Conservation (phyloP, 805 yeast species). For the Kodamaea hsintzibuensis region DNA sequence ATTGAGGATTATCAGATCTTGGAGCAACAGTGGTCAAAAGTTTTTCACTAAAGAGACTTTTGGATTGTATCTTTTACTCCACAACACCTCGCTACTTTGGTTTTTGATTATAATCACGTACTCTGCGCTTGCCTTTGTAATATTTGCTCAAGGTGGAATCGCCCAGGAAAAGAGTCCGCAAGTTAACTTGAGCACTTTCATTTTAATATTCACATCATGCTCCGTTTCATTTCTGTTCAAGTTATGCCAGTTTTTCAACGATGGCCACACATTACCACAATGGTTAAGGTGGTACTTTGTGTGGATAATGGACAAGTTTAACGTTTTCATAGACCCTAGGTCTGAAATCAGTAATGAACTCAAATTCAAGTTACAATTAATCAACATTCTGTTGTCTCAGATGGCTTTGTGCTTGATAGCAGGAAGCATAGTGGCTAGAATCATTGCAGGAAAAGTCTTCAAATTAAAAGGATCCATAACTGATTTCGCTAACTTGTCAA, state of each 20-base stretch:
- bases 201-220: constrained; percentile 46
- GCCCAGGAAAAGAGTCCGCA: constrained; percentile 20
- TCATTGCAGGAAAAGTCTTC: constrained; percentile 22
- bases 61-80: constrained; percentile 33
- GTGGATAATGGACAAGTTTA: constrained; percentile 33
- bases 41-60: constrained; percentile 38
- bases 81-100: constrained; percentile 46
- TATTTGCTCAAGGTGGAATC: constrained; percentile 27
- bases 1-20: constrained; percentile 66
- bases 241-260: constrained; percentile 49
- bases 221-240: constrained; percentile 55
- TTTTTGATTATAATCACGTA: constrained; percentile 43
- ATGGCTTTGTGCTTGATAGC: constrained; percentile 26
- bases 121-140: constrained; percentile 18
- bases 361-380: constrained; percentile 21
- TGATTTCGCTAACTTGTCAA: constrained; percentile 35
- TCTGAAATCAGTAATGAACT: constrained; percentile 10
- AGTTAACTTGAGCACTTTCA: constrained; percentile 41
- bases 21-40: constrained; percentile 93
- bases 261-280: constrained; percentile 55
- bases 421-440: constrained; percentile 32
- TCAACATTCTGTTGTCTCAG: constrained; percentile 28
- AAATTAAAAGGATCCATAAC: constrained; percentile 30
- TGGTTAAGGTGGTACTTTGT: constrained; percentile 26
- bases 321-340: constrained; percentile 22